Evolutionary conservation across 2,329 filamentous ascomycete species (phyloP), one percentile per base, ranked within the genome.

Genomic region (Aureobasidium pullulans): DNA sequence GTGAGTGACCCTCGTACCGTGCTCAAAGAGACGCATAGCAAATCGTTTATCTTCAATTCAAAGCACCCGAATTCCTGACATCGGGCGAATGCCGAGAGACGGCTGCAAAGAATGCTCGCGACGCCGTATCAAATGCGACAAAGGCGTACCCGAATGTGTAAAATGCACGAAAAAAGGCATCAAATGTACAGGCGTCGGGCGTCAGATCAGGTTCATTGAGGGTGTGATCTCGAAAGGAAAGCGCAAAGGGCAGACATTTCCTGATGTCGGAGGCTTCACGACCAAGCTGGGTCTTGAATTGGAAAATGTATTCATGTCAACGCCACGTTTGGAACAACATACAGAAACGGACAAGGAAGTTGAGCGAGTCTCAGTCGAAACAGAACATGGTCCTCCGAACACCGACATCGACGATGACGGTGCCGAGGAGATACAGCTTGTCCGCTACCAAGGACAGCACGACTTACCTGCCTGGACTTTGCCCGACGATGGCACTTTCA

Each of bases 101-200:
- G 57, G 74, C 19, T 76, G 74, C 52, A 70, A 72, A 39, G 71
- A 76, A 62, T 76, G 74, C 62, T 67, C 66, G 40, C 65, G 66
- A 5, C 68, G 74, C 37, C 69, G 74, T 28, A 70, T 76, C 31
- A 69, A 68, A 34, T 76, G 74, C 63, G 74, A 76, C 63, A 73
- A 71, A 61, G 67, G 68, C 16, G 69, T 73, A 49, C 74, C 74
- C 1, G 65, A 69, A 58, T 76, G 74, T 59, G 62, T 65, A 19
- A 76, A 76, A 53, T 76, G 74, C 57, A 62, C 66, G 9, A 75
- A 76, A 58, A 70, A 68, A 44, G 65, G 64, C n/a, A 65, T 76
- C 16, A 63, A 68, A 7, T 76, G 74, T 62, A 76, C 74, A 0
- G 74, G 74, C 0, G 65, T 73, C 31, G 71, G 71, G 3, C 61